phyloP scores from a whole-genome alignment of 805 yeast genomes.

The Hanseniaspora hatyaiensis region DNA sequence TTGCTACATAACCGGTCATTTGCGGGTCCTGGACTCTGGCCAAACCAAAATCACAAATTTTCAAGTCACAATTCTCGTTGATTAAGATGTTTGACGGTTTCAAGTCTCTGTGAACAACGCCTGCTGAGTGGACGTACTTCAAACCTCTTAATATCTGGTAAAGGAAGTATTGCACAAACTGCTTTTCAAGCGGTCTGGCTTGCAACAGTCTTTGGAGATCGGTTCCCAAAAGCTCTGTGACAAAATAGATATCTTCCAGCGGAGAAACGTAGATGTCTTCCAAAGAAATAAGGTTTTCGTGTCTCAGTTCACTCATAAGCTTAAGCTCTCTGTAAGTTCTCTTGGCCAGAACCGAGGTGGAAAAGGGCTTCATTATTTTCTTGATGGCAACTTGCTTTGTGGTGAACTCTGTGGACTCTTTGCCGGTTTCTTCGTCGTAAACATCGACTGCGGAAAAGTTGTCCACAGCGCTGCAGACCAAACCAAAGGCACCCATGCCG shows the following conservation, averaged over 20 bases:
- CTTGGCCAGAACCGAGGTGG: constrained; percentile 87
- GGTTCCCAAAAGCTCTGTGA: constrained; percentile 93
- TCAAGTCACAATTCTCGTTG: constrained; percentile 82
- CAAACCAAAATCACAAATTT: constrained; percentile 86
- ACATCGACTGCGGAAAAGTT: constrained; percentile 27
- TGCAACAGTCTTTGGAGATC: constrained; percentile 85
- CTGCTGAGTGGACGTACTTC: constrained; percentile 84
- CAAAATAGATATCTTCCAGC: constrained; percentile 87
- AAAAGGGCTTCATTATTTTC: constrained; percentile 94
- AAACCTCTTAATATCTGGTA: constrained; percentile 87
- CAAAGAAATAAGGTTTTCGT: constrained; percentile 84
- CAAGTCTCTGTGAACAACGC: constrained; percentile 80
- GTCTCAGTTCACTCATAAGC: constrained; percentile 81
- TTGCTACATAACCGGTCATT: constrained; percentile 96
- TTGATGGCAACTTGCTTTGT: constrained; percentile 92
- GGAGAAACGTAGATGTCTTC: constrained; percentile 93
- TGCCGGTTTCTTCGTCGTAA: constrained; percentile 8
- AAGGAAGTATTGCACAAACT: constrained; percentile 89
- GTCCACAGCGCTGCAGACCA: constrained; percentile 93
- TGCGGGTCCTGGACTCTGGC: constrained; percentile 97
- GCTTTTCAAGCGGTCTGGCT: constrained; percentile 87
- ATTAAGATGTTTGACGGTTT: constrained; percentile 77
- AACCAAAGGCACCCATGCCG: constrained; percentile 99
- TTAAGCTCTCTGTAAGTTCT: constrained; percentile 94
- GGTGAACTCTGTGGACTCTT: constrained; percentile 38